A percentile compares a stretch with the other conserved stretches of the same genome.
Conservation (phyloP, 371 early-diverging fungal genomes). For the Syncephalastrum sp. region DNA sequence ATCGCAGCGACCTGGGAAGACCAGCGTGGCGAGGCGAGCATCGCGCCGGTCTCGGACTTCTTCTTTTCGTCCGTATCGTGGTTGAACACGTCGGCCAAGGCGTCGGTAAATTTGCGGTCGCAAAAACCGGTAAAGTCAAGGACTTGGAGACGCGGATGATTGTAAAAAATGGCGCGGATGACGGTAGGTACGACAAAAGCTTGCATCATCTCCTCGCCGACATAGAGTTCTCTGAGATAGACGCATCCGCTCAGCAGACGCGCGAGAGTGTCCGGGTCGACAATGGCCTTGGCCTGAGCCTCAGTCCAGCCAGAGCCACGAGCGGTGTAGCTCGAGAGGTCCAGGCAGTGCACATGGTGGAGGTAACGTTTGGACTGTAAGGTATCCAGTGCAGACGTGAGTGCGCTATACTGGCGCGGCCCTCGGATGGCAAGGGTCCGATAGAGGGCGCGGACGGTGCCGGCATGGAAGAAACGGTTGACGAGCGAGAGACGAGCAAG, state of each 20-base stretch:
- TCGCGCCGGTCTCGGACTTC: neutral
- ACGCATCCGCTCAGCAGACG: constrained; percentile 23
- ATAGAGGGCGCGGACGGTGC: constrained; percentile 19
- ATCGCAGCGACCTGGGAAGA: constrained; percentile 7
- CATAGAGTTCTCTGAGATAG: constrained; percentile 23
- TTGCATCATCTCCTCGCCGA: constrained; percentile 40
- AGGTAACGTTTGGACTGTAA: constrained; percentile 13
- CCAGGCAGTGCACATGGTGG: constrained; percentile 22
- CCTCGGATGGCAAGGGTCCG: constrained; percentile 24
- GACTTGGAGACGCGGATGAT: constrained; percentile 16
- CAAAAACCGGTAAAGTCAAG: constrained; percentile 37
- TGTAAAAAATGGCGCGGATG: constrained; percentile 27
- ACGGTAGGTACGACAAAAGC: constrained; percentile 26
- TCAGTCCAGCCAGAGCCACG: constrained; percentile 39
- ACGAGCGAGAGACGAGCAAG: constrained; percentile 18
- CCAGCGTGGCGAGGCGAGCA: neutral
- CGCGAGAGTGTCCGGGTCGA: constrained; percentile 26
- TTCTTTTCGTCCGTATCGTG: constrained; percentile 6
- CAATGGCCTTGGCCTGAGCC: constrained; percentile 27
- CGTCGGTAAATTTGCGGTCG: constrained; percentile 25
- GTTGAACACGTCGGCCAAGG: constrained; percentile 23
- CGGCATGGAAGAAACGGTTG: constrained; percentile 19
- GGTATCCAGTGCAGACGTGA: constrained; percentile 5
- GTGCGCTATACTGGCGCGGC: constrained; percentile 28
- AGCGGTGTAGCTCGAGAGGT: constrained; percentile 37